Percentiles rank a stretch among this genome's conserved stretches.
Conservation (phyloP, 2,329 filamentous ascomycete species). For the Pyrenophora seminiperda region DNA sequence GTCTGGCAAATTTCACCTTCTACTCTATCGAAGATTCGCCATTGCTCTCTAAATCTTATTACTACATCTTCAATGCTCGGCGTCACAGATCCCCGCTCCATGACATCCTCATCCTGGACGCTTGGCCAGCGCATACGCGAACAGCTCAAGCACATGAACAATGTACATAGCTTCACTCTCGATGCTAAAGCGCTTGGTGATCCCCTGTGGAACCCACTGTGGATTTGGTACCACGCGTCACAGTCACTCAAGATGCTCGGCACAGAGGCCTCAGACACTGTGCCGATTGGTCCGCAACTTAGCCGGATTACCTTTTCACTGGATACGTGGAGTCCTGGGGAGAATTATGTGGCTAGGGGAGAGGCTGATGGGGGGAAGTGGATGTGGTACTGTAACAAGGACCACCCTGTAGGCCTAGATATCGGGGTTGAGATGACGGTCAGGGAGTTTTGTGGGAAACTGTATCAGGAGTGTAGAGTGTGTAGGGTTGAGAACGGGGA, state of each 20-base stretch:
- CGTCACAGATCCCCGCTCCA: slow-evolving; percentile 42
- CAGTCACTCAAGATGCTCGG: slow-evolving; percentile 44
- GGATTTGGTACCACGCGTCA: slow-evolving; percentile 47
- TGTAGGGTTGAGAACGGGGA: slow-evolving; percentile 28
- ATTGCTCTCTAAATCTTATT: slow-evolving; percentile 38
- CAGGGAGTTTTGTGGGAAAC: slow-evolving; percentile 37
- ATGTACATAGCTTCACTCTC: slow-evolving; percentile 31
- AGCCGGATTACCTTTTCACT: slow-evolving; percentile 42
- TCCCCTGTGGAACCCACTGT: slow-evolving; percentile 49
- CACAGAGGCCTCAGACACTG: slow-evolving; percentile 11
- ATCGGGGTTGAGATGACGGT: slow-evolving; percentile 28
- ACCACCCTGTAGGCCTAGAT: slow-evolving; percentile 34
- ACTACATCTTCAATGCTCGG: slow-evolving; percentile 46
- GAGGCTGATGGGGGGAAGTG: slow-evolving; percentile 29
- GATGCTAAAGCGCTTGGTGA: slow-evolving; percentile 45
- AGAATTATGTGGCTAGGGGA: slow-evolving; percentile 41
- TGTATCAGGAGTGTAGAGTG: slow-evolving; percentile 36
- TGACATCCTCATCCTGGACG: slow-evolving; percentile 39
- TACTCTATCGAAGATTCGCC: slow-evolving; percentile 30
- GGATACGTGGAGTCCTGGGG: slow-evolving; percentile 44
- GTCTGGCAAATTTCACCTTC: slow-evolving; percentile 38
- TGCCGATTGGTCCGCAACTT: slow-evolving; percentile 26
- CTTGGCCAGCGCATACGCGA: slow-evolving; percentile 36
- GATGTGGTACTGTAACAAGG: slow-evolving; percentile 43
- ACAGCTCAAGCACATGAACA: slow-evolving; percentile 28